Conservation (phyloP, 176 grass and related monocot genomes). For the Triticum turgidum region DNA sequence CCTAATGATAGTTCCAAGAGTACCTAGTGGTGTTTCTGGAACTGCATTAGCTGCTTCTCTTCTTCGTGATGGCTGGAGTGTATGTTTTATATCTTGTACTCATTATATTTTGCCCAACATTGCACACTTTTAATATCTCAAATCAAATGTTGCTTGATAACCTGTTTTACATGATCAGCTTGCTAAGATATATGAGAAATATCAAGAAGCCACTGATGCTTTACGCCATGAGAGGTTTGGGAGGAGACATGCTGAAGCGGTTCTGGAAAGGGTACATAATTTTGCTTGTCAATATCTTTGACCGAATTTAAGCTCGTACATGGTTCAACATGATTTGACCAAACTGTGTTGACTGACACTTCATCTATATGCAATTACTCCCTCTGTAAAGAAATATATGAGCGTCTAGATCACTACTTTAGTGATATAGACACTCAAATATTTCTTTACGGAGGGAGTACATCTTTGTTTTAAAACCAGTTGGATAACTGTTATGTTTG, state of each 20-base stretch:
- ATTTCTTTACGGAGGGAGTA: too few relatives aligned
- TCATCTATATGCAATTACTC: not conserved
- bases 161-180: conserved; percentile 49
- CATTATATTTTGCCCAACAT: not conserved
- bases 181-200: conserved; percentile 97
- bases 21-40: conserved; percentile 82
- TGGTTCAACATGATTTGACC: not conserved
- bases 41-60: conserved; percentile 97
- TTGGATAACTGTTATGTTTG: not conserved
- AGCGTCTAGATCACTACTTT: too few relatives aligned
- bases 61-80: conserved; percentile 96
- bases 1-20: conserved; percentile 72
- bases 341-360: not conserved
- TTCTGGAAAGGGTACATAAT: conserved; percentile 81
- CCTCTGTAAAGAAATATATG: too few relatives aligned
- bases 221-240: conserved; percentile 86
- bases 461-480: not conserved
- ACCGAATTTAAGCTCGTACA: not conserved
- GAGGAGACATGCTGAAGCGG: conserved; percentile 82
- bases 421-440: too few relatives aligned
- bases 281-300: conserved; percentile 2
- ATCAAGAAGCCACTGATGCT: conserved; percentile 97
- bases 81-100: conserved; percentile 41
- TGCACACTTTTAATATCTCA: conserved; percentile 24
- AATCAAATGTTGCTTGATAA: conserved; percentile 32